Evolutionary conservation across 2,329 filamentous ascomycete species (phyloP).

Genomic region (Colletotrichum theobromicola): DNA sequence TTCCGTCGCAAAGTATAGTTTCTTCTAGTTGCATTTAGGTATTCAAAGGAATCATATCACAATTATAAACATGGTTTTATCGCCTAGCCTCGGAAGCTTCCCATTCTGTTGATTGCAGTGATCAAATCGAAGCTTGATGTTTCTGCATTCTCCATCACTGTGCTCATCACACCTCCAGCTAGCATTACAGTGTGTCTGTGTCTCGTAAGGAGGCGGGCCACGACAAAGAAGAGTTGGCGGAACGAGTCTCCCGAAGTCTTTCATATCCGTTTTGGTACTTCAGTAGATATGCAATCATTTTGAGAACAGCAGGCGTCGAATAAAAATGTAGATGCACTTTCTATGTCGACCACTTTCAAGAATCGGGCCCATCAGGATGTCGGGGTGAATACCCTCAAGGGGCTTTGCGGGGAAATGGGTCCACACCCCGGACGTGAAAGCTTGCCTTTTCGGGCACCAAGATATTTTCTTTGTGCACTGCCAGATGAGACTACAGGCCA

Average conservation of each 20-base stretch:
- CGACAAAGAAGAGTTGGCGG: too few species aligned
- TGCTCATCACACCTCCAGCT: too few species aligned
- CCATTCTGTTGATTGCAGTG: background rate
- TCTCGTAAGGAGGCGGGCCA: too few species aligned
- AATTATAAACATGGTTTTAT: background rate
- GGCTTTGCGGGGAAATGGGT: background rate
- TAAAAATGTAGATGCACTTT: background rate
- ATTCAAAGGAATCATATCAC: background rate
- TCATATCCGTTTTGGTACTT: background rate
- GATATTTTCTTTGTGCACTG: background rate
- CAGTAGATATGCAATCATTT: background rate
- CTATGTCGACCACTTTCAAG: background rate
- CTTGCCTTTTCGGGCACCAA: background rate
- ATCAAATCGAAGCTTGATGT: background rate
- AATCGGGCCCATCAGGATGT: background rate
- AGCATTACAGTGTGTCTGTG: too few species aligned
- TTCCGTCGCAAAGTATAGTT: background rate
- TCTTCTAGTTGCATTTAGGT: background rate
- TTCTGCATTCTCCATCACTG: too few species aligned
- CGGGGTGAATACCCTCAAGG: background rate
- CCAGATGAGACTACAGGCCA: background rate
- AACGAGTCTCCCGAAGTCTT: too few species aligned
- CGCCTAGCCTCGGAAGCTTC: background rate
- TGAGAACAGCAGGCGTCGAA: background rate
- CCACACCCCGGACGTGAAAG: background rate